These are phyloP conservation scores for Suhomyces coccinellae DNA, from an alignment of 1,139 yeast genomes.

Conservation along the genomic window DNA sequence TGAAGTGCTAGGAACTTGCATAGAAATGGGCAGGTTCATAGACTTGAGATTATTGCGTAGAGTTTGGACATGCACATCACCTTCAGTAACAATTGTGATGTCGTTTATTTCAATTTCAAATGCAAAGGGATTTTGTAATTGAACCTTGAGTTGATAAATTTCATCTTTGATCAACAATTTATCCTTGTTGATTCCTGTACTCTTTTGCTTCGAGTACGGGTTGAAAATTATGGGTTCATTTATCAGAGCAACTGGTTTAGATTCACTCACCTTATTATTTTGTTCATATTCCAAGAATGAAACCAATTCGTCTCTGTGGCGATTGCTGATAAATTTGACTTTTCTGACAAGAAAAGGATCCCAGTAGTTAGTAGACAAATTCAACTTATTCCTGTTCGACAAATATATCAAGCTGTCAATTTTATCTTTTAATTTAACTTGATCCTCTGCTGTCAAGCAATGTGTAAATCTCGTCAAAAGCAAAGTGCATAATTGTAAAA, in stretches of 20 bases:
- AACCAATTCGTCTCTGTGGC: constrained; percentile 29
- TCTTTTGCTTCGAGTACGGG: constrained; percentile 30
- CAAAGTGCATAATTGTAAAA: constrained; percentile 50
- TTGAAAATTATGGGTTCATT: constrained; percentile 28
- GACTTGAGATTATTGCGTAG: constrained; percentile 17
- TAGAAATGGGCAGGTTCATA: constrained; percentile 4
- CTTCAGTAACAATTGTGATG: constrained; percentile 44
- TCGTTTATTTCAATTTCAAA: constrained; percentile 68
- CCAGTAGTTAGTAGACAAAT: constrained; percentile 52
- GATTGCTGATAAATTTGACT: constrained; percentile 34
- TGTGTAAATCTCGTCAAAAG: constrained; percentile 57
- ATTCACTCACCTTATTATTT: constrained; percentile 9
- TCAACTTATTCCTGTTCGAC: constrained; percentile 20
- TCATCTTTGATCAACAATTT: constrained; percentile 56
- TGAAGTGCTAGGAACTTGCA: not conserved
- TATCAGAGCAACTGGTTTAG: constrained; percentile 8
- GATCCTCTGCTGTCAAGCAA: constrained; percentile 44
- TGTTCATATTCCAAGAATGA: constrained; percentile 35
- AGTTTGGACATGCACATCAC: constrained; percentile 31
- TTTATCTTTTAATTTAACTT: constrained; percentile 30
- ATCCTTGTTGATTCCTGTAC: constrained; percentile 24
- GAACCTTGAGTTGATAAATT: constrained; percentile 50
- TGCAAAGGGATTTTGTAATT: constrained; percentile 77
- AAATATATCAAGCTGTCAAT: constrained; percentile 24
- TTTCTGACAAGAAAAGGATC: constrained; percentile 67